Conservation (phyloP, 2,329 filamentous ascomycete genomes). For the Colletotrichum sp. region DNA sequence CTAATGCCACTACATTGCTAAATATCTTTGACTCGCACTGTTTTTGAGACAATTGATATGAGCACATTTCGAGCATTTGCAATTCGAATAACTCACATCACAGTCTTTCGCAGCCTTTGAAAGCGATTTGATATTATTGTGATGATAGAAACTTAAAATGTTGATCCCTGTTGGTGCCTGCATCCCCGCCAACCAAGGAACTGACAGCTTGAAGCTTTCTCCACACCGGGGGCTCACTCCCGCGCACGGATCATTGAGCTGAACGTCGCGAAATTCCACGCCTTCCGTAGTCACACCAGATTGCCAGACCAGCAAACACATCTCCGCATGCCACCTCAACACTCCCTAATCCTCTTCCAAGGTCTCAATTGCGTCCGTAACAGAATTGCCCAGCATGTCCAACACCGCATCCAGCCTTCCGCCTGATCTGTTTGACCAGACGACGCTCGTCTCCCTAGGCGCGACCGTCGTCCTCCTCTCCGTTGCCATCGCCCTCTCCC, state of each 20-base stretch:
- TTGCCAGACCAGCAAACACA: neutral
- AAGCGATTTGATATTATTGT: neutral
- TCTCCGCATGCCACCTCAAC: neutral
- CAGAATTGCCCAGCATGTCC: slow-evolving; percentile 21
- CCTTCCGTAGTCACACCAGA: neutral
- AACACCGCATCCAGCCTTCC: slow-evolving; percentile 39
- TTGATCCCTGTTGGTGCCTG: too few species aligned
- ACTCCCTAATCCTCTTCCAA: neutral
- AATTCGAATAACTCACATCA: too few species aligned
- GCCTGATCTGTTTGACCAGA: slow-evolving; percentile 63
- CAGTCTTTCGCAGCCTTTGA: too few species aligned
- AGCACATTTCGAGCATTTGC: rapidly evolving
- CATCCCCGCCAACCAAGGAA: neutral
- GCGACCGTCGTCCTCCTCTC: slow-evolving; percentile 58
- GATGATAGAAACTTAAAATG: neutral
- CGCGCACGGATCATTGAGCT: neutral
- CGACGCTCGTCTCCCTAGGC: slow-evolving; percentile 63
- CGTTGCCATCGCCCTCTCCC: slow-evolving; percentile 55
- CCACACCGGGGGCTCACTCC: neutral
- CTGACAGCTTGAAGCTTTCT: neutral
- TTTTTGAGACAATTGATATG: too few species aligned
- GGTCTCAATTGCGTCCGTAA: neutral
- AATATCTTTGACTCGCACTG: neutral
- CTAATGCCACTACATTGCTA: slow-evolving; percentile 21
- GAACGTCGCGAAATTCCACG: neutral